Conservation (phyloP, 371 early-diverging fungal species). For the Actinomortierella ambigua region DNA sequence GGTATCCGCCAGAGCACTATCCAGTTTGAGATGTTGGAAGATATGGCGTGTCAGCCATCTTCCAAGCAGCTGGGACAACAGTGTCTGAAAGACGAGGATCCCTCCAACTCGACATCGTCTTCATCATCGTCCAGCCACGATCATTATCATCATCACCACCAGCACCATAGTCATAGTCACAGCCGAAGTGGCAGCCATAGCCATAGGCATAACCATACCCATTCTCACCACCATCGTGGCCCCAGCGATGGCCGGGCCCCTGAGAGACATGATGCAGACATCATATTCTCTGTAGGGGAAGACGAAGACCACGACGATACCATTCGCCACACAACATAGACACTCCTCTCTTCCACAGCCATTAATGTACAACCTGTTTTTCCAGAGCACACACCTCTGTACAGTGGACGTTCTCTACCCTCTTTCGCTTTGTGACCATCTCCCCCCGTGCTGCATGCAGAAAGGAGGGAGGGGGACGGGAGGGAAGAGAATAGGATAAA, state of each 20-base stretch:
- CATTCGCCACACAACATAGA: no score
- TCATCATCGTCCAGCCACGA: background rate
- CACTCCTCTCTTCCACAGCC: no score
- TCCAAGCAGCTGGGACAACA: background rate
- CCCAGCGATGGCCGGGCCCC: background rate
- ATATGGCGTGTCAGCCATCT: slow-evolving; percentile 4
- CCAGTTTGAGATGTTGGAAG: slow-evolving; percentile 16
- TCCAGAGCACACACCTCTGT: no score
- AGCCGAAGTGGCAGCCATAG: background rate
- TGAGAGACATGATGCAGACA: no score
- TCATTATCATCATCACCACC: background rate
- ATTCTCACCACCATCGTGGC: background rate
- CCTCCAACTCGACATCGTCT: background rate
- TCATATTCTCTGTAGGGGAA: no score
- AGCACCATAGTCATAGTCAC: background rate
- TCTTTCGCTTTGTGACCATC: no score
- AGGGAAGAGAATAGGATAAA: no score
- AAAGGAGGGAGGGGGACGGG: no score
- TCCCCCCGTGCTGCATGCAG: no score
- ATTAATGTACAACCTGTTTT: no score
- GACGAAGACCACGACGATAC: no score
- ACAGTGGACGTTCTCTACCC: no score
- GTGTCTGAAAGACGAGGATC: background rate
- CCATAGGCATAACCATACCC: slow-evolving; percentile 5
- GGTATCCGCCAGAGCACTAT: slow-evolving; percentile 28